phyloP scores from a whole-genome alignment of 2,329 filamentous ascomycete species.

The Exophiala calicioides region DNA sequence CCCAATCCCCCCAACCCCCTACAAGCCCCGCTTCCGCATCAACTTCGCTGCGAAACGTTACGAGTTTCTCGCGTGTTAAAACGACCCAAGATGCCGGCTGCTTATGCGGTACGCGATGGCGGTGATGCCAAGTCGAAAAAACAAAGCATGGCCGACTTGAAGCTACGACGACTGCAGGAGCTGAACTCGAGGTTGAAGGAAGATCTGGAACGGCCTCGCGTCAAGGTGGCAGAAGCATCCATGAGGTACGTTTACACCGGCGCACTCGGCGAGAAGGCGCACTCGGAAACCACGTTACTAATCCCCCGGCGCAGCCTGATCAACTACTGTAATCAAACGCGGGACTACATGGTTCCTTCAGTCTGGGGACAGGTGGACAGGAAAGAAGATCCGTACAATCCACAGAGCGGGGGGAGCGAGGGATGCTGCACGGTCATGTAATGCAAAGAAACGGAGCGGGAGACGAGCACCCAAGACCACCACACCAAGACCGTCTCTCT shows the following conservation, averaged over 20 bases:
- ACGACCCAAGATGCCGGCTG: conserved; percentile 55
- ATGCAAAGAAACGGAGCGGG: conserved; percentile 26
- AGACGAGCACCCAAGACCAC: too few species aligned
- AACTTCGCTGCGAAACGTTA: conserved; percentile 13
- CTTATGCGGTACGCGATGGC: conserved; percentile 67
- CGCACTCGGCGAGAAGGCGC: not conserved
- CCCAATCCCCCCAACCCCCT: conserved; percentile 9
- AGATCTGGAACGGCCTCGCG: conserved; percentile 91
- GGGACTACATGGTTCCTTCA: conserved; percentile 98
- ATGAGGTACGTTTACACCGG: conserved; percentile 70
- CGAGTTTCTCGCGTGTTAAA: conserved; percentile 17
- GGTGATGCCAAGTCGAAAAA: conserved; percentile 82
- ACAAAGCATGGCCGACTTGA: conserved; percentile 98
- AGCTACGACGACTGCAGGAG: conserved; percentile 92
- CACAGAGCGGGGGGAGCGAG: conserved; percentile 72
- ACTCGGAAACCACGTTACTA: conserved; percentile 1
- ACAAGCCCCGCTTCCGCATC: conserved; percentile 20
- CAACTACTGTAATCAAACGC: conserved; percentile 95
- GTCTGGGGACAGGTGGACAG: conserved; percentile 94
- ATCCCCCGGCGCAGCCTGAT: conserved; percentile 70
- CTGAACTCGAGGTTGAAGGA: conserved; percentile 94
- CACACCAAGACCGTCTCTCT: too few species aligned
- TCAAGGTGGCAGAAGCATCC: conserved; percentile 91
- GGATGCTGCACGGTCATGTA: conserved; percentile 97
- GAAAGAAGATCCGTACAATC: conserved; percentile 97